These are phyloP conservation scores for Tetradesmus obliquus DNA, from an alignment of 139 green algal species.

Conservation along the genomic window DNA sequence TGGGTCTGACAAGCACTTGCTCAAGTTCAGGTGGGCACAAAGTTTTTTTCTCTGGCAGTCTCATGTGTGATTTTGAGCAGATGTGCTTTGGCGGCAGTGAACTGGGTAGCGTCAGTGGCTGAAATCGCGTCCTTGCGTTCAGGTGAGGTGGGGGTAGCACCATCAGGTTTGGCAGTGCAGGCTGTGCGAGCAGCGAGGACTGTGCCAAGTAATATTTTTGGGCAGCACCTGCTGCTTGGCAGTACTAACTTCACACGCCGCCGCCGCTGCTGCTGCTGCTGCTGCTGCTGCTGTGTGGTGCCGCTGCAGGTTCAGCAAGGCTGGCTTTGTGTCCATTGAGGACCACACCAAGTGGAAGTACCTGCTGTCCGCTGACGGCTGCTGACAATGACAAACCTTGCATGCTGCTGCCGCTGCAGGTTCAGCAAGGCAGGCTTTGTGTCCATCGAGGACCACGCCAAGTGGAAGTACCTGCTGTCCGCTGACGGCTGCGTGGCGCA, in stretches of 20 bases:
- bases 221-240: background rate
- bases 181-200: background rate
- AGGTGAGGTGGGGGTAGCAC: too few relatives aligned
- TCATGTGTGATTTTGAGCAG: background rate
- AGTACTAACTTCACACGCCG: background rate
- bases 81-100: background rate
- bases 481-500: slow-evolving; percentile 51
- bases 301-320: slow-evolving; percentile 1
- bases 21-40: slow-evolving; percentile 32
- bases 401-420: slow-evolving; percentile 10
- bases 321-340: slow-evolving; percentile 26
- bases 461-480: slow-evolving; percentile 44
- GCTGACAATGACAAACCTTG: background rate
- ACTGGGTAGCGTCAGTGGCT: too few relatives aligned
- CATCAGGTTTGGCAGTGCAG: background rate
- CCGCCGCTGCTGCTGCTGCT: background rate
- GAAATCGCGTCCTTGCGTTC: too few relatives aligned
- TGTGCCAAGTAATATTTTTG: background rate
- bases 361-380: background rate
- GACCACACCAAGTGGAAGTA: background rate
- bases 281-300: background rate
- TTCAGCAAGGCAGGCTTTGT: slow-evolving; percentile 46
- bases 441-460: slow-evolving; percentile 44
- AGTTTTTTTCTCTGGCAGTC: too few relatives aligned
- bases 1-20: slow-evolving; percentile 37